Conservation (phyloP, 1,284 basidiomycete genomes). For the Boletus albobrunnescens region DNA sequence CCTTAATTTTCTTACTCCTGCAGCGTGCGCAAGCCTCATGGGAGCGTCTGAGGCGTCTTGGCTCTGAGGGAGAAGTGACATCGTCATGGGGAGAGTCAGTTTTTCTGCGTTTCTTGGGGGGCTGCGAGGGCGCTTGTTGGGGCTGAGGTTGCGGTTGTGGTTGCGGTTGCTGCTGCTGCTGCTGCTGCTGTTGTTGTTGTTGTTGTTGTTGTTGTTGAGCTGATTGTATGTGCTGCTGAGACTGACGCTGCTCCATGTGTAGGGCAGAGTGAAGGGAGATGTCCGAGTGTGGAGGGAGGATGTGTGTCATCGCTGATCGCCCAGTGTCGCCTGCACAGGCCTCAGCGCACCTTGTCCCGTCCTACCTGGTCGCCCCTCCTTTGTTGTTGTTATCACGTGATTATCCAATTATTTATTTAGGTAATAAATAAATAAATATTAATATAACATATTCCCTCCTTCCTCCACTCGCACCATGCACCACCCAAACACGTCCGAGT, state of each 20-base stretch:
- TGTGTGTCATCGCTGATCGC: conserved; percentile 42
- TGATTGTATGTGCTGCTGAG: conserved; percentile 31
- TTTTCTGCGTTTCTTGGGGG: conserved; percentile 57
- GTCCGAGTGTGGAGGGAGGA: conserved; percentile 44
- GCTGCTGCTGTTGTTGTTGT: conserved; percentile 39
- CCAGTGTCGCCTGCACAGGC: conserved; percentile 9
- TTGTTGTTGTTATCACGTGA: conserved; percentile 28
- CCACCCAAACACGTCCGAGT: conserved; percentile 51
- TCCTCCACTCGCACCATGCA: conserved; percentile 16
- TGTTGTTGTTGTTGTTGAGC: conserved; percentile 37
- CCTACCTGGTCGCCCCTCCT: conserved; percentile 17
- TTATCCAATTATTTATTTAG: background rate
- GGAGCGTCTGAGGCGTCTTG: conserved; percentile 73
- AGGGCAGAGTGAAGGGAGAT: conserved; percentile 57
- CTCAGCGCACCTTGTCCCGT: conserved; percentile 10
- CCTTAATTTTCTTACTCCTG: conserved; percentile 91
- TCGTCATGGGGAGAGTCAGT: conserved; percentile 52
- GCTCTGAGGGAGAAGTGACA: conserved; percentile 52
- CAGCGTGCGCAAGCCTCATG: conserved; percentile 85
- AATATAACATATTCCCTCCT: background rate
- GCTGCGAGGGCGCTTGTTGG: conserved; percentile 35
- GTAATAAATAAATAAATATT: too few species aligned
- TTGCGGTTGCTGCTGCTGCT: conserved; percentile 35
- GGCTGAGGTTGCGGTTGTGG: conserved; percentile 31
- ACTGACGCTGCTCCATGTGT: conserved; percentile 61